Conservation (phyloP, 1,284 basidiomycete genomes). For the Apiotrichum domesticum region DNA sequence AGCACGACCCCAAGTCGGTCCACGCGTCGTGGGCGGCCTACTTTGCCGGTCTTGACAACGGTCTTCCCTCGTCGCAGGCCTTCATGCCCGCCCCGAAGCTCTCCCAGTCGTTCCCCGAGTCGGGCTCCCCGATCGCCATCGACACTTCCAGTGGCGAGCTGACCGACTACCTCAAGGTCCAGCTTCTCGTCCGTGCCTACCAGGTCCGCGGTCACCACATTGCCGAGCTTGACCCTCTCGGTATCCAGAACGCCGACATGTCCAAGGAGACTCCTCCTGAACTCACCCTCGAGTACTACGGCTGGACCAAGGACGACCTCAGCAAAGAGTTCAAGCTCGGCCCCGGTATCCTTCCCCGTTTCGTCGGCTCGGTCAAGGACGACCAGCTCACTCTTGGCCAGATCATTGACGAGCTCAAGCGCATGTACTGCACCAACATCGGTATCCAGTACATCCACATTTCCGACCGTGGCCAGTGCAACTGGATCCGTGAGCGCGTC, state of each 20-base stretch:
- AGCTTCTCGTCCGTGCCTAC: constrained; percentile 94
- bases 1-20: constrained; percentile 82
- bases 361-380: constrained; percentile 55
- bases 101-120: constrained; percentile 56
- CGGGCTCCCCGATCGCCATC: constrained; percentile 70
- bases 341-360: constrained; percentile 92
- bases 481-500: constrained; percentile 96
- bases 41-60: constrained; percentile 88
- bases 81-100: constrained; percentile 73
- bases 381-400: constrained; percentile 87
- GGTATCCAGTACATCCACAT: constrained; percentile 99
- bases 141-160: constrained; percentile 63
- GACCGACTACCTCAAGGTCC: constrained; percentile 92
- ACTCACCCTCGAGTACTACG: constrained; percentile 85
- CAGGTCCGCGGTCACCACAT: constrained; percentile 98
- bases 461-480: constrained; percentile 95
- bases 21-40: constrained; percentile 94
- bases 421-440: constrained; percentile 95
- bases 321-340: constrained; percentile 92
- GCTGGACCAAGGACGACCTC: constrained; percentile 88
- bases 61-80: constrained; percentile 72
- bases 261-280: constrained; percentile 71
- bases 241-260: constrained; percentile 84
- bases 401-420: constrained; percentile 85
- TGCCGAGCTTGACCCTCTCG: constrained; percentile 91